Evolutionary conservation across 768 basidiomycete species (phyloP), one percentile per base, ranked within the genome.

Genomic region (Leccinellum albellum): DNA sequence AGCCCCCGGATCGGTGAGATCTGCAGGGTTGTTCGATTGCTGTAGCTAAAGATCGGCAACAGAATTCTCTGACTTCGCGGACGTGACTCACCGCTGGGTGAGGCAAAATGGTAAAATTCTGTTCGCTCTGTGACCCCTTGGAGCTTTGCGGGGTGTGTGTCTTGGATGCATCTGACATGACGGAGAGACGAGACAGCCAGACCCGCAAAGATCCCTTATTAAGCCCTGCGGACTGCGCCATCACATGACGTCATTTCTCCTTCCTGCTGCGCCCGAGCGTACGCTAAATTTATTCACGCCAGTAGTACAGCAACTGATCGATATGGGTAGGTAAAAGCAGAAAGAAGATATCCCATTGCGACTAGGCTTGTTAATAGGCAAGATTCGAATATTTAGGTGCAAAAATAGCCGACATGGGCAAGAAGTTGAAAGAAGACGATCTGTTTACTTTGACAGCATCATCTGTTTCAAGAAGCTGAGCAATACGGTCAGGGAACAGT

Each of bases 391-490:
- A 53, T 23, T 37, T 24, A 29, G 63, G 37, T 3, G 33, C 17
- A 28, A 60, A 29, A 6, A 59, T 23, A n/a, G 63, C 50, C 4
- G 63, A 61, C 54, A 61, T 60, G 51, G 64, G 65, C 20, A 56
- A 28, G 50, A 26, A 63, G 13, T 21, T 46, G 7, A 13, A 45
- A 47, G 56, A 54, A 15, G 52, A 23, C 5, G 46, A 20, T 17
- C 13, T 44, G 51, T 66, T 79, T 73, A 88, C 78, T 87, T 87
- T 64, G 83, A 80, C 51, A 86, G 74, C 87, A 89, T 88, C 86
- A 89, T 88, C 86, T 86, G 64, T 46, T 58, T 58, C 53, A 31
- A 63, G 57, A 54, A 44, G 57, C 63, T 57, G 51, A 49, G 51
- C 50, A 50, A 32, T 40, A 58, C 14, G 40, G 44, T 53, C 57